These are phyloP conservation scores for Fagus crenata DNA, from an alignment of 306 rosid species.

Conservation along the genomic window DNA sequence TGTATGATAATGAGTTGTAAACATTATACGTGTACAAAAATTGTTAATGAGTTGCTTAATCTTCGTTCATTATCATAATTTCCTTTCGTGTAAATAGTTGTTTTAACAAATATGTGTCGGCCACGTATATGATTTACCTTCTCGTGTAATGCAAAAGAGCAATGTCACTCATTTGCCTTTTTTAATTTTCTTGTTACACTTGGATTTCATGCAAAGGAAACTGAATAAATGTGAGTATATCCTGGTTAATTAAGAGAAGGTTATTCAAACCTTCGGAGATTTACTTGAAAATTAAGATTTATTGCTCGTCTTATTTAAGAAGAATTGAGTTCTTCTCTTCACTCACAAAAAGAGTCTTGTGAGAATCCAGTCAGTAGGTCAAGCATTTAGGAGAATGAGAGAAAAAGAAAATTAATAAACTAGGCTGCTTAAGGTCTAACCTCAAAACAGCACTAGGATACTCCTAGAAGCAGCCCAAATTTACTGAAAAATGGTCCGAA, in stretches of 20 bases:
- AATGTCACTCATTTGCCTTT: neutral
- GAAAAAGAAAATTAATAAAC: neutral
- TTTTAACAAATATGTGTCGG: neutral
- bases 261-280: neutral
- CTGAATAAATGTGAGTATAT: neutral
- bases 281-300: neutral
- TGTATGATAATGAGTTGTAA: no score
- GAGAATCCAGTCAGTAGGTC: neutral
- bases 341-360: neutral
- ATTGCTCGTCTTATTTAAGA: constrained; percentile 2
- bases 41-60: no score
- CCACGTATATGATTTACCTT: neutral
- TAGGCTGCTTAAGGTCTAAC: neutral
- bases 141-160: neutral
- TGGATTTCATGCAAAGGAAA: constrained; percentile 7
- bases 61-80: neutral
- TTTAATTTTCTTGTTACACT: constrained; percentile 14
- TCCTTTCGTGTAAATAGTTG: neutral
- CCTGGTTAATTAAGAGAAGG: neutral
- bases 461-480: neutral
- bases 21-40: no score
- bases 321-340: neutral
- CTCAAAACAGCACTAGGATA: neutral
- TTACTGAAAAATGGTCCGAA: constrained; percentile 22
- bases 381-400: neutral